Percentiles rank a stretch among this genome's conserved stretches.
Conservation (phyloP, 108 stramenopile species). For the Epipyxis sp. region DNA sequence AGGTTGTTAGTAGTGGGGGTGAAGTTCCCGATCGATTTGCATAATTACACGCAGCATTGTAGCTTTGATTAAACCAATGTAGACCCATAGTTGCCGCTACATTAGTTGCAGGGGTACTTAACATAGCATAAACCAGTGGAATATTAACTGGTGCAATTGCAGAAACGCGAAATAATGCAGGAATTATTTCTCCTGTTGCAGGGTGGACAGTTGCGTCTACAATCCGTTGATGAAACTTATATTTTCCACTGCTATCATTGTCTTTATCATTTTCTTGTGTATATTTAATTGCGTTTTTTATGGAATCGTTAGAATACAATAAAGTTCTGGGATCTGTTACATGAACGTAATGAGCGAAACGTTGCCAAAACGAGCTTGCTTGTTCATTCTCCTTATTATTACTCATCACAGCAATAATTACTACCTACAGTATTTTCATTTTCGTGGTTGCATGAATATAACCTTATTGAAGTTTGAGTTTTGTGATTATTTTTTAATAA, state of each 20-base stretch:
- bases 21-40: constrained; percentile 24
- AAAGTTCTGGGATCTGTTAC: constrained; percentile 12
- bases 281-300: background rate
- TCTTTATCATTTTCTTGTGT: background rate
- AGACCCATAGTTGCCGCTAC: constrained; percentile 1
- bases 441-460: too few relatives aligned
- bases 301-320: background rate
- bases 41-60: constrained; percentile 29
- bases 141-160: constrained; percentile 33
- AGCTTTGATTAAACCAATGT: constrained; percentile 36
- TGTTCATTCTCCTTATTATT: too few relatives aligned
- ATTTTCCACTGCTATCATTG: background rate
- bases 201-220: constrained; percentile 29
- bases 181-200: constrained; percentile 19
- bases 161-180: constrained; percentile 19
- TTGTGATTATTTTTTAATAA: too few relatives aligned
- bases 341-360: background rate
- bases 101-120: constrained; percentile 16
- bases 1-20: background rate
- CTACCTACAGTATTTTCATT: too few relatives aligned
- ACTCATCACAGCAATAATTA: too few relatives aligned
- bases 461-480: too few relatives aligned
- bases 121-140: constrained; percentile 31
- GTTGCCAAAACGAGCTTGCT: background rate
- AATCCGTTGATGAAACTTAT: background rate